Evolutionary conservation across 2,329 filamentous ascomycete species (phyloP).

Genomic region (Fusarium austroafricanum): DNA sequence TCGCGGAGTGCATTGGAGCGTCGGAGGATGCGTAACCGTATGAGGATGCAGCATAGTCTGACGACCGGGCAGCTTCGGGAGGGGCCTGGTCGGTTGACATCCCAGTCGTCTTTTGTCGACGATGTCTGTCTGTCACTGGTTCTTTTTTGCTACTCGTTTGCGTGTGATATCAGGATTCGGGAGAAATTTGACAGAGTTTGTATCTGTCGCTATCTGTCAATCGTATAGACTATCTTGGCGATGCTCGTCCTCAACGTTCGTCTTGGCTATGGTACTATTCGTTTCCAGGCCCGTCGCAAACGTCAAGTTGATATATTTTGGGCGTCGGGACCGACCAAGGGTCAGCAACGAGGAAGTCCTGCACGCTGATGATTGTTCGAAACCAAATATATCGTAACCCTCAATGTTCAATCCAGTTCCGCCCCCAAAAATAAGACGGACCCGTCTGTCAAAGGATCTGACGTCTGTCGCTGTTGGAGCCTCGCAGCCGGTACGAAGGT

Average conservation of each 20-base stretch:
- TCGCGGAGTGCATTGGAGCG: slow-evolving; percentile 49
- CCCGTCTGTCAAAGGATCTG: slow-evolving; percentile 13
- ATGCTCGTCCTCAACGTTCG: slow-evolving; percentile 3
- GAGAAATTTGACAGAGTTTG: not conserved
- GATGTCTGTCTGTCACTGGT: slow-evolving; percentile 14
- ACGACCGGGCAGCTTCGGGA: slow-evolving; percentile 47
- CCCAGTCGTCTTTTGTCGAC: slow-evolving; percentile 30
- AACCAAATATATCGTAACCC: slow-evolving; percentile 10
- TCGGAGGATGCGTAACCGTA: slow-evolving; percentile 51
- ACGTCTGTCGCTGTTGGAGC: slow-evolving; percentile 41
- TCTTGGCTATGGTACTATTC: slow-evolving; percentile 1
- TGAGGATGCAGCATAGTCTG: slow-evolving; percentile 53
- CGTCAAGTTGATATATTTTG: slow-evolving; percentile 25
- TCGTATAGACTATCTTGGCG: not conserved
- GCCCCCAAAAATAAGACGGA: slow-evolving; percentile 22
- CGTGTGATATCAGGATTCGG: slow-evolving; percentile 11
- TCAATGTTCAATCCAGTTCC: slow-evolving; percentile 19
- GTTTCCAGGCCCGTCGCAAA: slow-evolving; percentile 17
- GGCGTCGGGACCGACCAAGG: slow-evolving; percentile 7
- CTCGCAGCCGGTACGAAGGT: slow-evolving; percentile 54
- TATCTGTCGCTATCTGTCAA: slow-evolving; percentile 15
- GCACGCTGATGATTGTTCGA: slow-evolving; percentile 8
- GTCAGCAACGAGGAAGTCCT: not conserved
- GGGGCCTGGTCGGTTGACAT: slow-evolving; percentile 64
- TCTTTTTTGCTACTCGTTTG: slow-evolving; percentile 17